phyloP scores from a whole-genome alignment of 2,329 filamentous ascomycete genomes.

The Berkeleyomyces rouxiae region DNA sequence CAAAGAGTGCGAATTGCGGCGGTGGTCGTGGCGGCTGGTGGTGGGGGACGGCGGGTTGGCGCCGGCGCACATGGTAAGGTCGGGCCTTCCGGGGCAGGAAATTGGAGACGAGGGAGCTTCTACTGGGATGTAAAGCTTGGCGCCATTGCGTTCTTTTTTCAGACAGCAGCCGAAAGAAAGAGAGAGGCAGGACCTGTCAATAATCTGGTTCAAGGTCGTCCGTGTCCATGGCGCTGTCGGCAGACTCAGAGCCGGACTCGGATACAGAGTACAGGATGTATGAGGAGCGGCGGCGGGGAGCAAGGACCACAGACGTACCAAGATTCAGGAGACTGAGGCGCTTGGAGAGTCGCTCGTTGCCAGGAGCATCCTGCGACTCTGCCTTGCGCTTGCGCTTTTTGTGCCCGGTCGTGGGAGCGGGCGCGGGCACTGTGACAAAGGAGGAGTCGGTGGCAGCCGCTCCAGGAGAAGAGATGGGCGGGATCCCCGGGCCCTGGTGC shows the following conservation, averaged over 20 bases:
- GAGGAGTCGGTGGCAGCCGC: conserved; percentile 5
- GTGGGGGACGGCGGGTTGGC: conserved; percentile 6
- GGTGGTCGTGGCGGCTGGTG: conserved; percentile 17
- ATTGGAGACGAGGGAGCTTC: conserved; percentile 25
- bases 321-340: conserved; percentile 67
- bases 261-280: conserved; percentile 8
- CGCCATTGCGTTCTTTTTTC: conserved; percentile 40
- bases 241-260: conserved; percentile 6
- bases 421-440: conserved; percentile 15
- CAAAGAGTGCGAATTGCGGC: background rate
- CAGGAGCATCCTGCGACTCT: conserved; percentile 27
- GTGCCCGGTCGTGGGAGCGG: conserved; percentile 2
- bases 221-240: conserved; percentile 11
- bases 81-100: conserved; percentile 11
- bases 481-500: background rate
- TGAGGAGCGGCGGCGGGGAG: conserved; percentile 9
- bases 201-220: conserved; percentile 16
- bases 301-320: conserved; percentile 34
- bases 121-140: conserved; percentile 50
- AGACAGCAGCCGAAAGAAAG: background rate
- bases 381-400: conserved; percentile 39
- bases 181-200: conserved; percentile 7
- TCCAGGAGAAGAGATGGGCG: background rate
- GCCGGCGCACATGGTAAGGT: background rate
- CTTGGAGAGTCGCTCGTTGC: conserved; percentile 66